Percentiles rank a stretch among this genome's conserved stretches.
phyloP scores from a whole-genome alignment of 257 asterid species.

The Striga asiatica region DNA sequence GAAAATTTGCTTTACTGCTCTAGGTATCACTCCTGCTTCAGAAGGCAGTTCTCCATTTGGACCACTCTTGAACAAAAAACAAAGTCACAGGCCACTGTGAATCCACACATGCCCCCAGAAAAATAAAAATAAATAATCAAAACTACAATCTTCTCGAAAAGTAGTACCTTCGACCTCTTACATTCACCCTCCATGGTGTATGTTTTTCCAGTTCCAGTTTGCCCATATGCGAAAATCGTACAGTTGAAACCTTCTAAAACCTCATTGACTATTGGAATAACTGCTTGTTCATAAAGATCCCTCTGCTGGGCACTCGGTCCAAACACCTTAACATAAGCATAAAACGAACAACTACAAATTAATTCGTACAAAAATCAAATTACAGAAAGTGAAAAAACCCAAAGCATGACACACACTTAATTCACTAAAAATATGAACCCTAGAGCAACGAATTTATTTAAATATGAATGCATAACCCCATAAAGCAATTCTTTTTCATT shows the following conservation, averaged over 20 bases:
- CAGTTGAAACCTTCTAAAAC: constrained; percentile 86
- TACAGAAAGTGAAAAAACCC: too few species aligned
- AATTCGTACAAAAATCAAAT: too few species aligned
- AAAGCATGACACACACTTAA: neutral
- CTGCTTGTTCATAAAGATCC: constrained; percentile 76
- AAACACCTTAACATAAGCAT: constrained; percentile 45
- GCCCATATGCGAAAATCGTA: constrained; percentile 85
- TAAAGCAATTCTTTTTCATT: neutral
- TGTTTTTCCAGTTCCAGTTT: constrained; percentile 89
- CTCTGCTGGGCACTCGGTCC: constrained; percentile 75
- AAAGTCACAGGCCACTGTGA: constrained; percentile 3
- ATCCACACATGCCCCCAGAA: neutral
- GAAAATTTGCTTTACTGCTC: constrained; percentile 76
- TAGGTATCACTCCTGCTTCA: constrained; percentile 80
- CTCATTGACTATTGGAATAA: constrained; percentile 72
- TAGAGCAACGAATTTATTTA: neutral
- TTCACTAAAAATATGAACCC: neutral
- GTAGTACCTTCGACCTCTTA: constrained; percentile 62
- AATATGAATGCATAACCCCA: neutral
- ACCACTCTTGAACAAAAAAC: constrained; percentile 35
- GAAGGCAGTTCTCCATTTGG: constrained; percentile 71
- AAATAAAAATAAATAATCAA: neutral
- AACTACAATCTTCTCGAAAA: neutral
- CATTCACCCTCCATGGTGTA: constrained; percentile 93
- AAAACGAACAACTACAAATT: neutral